A percentile compares a stretch with the other conserved stretches of the same genome.
Conservation (phyloP, 495 filamentous ascomycete species). For the Pyronema domesticum region DNA sequence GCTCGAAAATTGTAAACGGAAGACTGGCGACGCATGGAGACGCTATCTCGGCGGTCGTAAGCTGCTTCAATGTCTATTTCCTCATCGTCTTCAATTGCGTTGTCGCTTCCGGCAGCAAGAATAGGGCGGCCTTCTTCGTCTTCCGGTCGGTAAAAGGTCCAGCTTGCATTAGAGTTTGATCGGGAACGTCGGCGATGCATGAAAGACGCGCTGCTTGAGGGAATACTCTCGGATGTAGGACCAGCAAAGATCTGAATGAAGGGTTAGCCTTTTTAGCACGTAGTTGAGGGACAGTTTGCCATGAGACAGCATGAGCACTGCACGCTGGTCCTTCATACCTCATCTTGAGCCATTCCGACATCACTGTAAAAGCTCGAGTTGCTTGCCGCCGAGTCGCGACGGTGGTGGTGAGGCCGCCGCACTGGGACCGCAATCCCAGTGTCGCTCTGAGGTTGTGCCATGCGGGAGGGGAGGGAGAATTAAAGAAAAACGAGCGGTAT, state of each 20-base stretch:
- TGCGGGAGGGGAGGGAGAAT: no score
- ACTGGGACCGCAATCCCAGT: no score
- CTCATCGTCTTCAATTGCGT: slow-evolving; percentile 38
- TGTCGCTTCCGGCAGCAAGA: slow-evolving; percentile 35
- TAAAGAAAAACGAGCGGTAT: no score
- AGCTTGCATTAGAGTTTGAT: slow-evolving; percentile 71
- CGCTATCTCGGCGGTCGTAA: slow-evolving; percentile 27
- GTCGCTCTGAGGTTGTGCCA: no score
- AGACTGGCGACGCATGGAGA: slow-evolving; percentile 35
- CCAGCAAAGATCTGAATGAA: slow-evolving; percentile 63
- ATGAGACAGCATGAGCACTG: neutral
- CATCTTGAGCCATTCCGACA: slow-evolving; percentile 97
- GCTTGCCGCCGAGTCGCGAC: slow-evolving; percentile 60
- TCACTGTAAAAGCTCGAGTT: slow-evolving; percentile 72
- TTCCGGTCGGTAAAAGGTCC: slow-evolving; percentile 59
- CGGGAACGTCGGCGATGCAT: slow-evolving; percentile 54
- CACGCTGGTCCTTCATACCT: slow-evolving; percentile 35
- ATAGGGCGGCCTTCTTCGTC: slow-evolving; percentile 36
- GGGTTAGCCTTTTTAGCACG: neutral
- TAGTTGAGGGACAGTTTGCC: neutral
- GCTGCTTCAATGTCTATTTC: slow-evolving; percentile 31
- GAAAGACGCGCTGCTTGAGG: slow-evolving; percentile 76
- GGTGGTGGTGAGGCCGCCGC: slow-evolving; percentile 7
- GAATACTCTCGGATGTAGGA: slow-evolving; percentile 85
- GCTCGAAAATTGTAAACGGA: slow-evolving; percentile 30